These are phyloP conservation scores for Candida glucosophila DNA, from an alignment of 1,139 yeast species.

Conservation along the genomic window DNA sequence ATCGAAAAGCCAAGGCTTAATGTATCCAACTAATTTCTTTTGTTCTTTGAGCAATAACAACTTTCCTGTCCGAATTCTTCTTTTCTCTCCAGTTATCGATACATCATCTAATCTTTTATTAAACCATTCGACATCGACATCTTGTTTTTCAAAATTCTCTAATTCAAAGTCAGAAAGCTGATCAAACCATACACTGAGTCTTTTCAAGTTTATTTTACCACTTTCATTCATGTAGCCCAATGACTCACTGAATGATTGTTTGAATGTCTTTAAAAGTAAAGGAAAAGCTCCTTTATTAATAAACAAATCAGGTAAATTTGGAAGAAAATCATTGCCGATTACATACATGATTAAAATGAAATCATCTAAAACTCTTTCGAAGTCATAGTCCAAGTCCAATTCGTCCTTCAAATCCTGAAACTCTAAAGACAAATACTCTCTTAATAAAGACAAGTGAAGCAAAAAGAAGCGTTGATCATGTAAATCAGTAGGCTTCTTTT, in stretches of 20 bases:
- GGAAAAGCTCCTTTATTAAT: slow-evolving; percentile 96
- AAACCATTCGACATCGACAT: slow-evolving; percentile 88
- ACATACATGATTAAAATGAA: slow-evolving; percentile 87
- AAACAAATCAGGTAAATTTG: slow-evolving; percentile 91
- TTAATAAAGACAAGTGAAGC: slow-evolving; percentile 74
- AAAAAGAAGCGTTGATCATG: slow-evolving; percentile 76
- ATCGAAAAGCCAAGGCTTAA: slow-evolving; percentile 64
- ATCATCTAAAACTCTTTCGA: slow-evolving; percentile 88
- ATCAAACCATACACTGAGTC: slow-evolving; percentile 70
- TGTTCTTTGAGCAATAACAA: slow-evolving; percentile 64
- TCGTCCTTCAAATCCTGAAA: slow-evolving; percentile 62
- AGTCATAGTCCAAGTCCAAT: slow-evolving; percentile 63
- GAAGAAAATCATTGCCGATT: slow-evolving; percentile 96
- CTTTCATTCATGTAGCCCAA: slow-evolving; percentile 83
- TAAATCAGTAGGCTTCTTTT: slow-evolving; percentile 44
- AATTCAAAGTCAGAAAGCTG: slow-evolving; percentile 63
- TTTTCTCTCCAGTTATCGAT: slow-evolving; percentile 63
- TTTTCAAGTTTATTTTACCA: slow-evolving; percentile 69
- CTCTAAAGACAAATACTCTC: slow-evolving; percentile 88
- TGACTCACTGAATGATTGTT: slow-evolving; percentile 60
- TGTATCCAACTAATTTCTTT: slow-evolving; percentile 50
- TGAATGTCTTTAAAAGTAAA: slow-evolving; percentile 76
- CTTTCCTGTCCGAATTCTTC: slow-evolving; percentile 59
- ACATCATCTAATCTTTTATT: slow-evolving; percentile 76
- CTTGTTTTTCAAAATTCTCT: slow-evolving; percentile 71